A percentile compares a stretch with the other conserved stretches of the same genome.
phyloP scores from a whole-genome alignment of 2,329 filamentous ascomycete species.

The Drechslera avenae region DNA sequence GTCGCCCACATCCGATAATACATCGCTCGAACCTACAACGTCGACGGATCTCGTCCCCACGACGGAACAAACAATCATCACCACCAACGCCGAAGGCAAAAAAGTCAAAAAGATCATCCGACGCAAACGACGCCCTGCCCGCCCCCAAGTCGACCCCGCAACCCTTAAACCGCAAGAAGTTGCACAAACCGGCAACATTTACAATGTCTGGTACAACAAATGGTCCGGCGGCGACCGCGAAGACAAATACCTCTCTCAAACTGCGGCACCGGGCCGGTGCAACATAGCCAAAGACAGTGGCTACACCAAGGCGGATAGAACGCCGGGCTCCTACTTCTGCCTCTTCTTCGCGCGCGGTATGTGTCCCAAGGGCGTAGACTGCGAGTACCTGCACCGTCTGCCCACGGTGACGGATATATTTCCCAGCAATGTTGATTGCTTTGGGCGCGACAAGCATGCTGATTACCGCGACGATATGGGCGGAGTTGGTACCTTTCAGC shows the following conservation, averaged over 20 bases:
- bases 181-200: constrained; percentile 90
- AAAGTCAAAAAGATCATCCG: constrained; percentile 92
- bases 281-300: constrained; percentile 72
- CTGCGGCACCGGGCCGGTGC: constrained; percentile 81
- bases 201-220: constrained; percentile 99
- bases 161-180: constrained; percentile 83
- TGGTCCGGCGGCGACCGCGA: constrained; percentile 96
- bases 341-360: constrained; percentile 84
- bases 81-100: constrained; percentile 54
- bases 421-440: constrained; percentile 93
- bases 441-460: constrained; percentile 87
- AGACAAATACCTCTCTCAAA: constrained; percentile 85
- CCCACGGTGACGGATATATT: constrained; percentile 88
- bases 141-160: constrained; percentile 86
- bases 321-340: constrained; percentile 80
- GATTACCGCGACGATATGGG: constrained; percentile 98
- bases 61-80: constrained; percentile 39
- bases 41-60: constrained; percentile 33
- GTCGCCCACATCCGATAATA: constrained; percentile 24
- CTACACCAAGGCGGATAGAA: constrained; percentile 57
- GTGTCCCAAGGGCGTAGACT: constrained; percentile 87
- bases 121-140: constrained; percentile 86
- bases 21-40: constrained; percentile 29
- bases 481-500: constrained; percentile 90
- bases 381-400: constrained; percentile 89